These are phyloP conservation scores for Candida oleophila DNA, from an alignment of 805 yeast genomes.

Conservation along the genomic window DNA sequence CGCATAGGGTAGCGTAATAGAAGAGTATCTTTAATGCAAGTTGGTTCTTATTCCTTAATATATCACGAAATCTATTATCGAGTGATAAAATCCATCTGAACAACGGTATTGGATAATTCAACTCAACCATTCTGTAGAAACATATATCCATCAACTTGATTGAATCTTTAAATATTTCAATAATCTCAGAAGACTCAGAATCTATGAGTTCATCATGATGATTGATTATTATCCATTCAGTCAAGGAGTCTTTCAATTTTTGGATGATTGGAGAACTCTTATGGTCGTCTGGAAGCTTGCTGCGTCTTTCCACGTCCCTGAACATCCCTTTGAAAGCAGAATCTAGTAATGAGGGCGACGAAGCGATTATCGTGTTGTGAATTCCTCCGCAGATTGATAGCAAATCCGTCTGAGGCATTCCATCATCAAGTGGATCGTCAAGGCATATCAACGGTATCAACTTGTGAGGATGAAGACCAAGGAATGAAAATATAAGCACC, in stretches of 20 bases:
- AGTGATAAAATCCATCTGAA: slow-evolving; percentile 25
- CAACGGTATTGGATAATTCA: slow-evolving; percentile 30
- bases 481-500: slow-evolving; percentile 24
- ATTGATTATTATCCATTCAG: neutral
- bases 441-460: slow-evolving; percentile 27
- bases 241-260: slow-evolving; percentile 7
- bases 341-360: neutral
- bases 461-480: slow-evolving; percentile 31
- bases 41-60: slow-evolving; percentile 19
- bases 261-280: slow-evolving; percentile 7
- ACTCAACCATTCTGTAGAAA: slow-evolving; percentile 11
- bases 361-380: slow-evolving; percentile 1
- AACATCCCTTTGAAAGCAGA: neutral
- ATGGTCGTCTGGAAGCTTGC: slow-evolving; percentile 4
- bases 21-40: slow-evolving; percentile 26
- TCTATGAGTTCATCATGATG: slow-evolving; percentile 1
- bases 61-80: slow-evolving; percentile 13
- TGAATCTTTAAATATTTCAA: slow-evolving; percentile 4
- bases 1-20: slow-evolving; percentile 17
- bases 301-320: neutral
- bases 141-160: slow-evolving; percentile 14
- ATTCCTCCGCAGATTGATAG: slow-evolving; percentile 20
- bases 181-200: slow-evolving; percentile 2
- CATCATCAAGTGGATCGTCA: slow-evolving; percentile 10
- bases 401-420: slow-evolving; percentile 15